Evolutionary conservation across 1,284 basidiomycete genomes (phyloP).

Genomic region (Microbotryum lychnidis-dioicae): DNA sequence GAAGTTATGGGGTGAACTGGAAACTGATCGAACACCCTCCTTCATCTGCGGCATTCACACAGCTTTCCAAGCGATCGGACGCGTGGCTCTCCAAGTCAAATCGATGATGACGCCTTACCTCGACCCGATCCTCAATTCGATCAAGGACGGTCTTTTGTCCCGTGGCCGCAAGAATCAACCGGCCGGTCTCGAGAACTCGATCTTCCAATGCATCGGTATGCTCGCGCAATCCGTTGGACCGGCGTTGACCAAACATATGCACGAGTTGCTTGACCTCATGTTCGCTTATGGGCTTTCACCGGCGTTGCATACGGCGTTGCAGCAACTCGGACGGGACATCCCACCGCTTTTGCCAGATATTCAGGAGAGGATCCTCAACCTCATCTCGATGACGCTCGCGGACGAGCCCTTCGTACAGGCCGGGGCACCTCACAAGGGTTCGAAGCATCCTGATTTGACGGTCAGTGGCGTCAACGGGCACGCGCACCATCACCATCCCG

Average conservation of each 20-base stretch:
- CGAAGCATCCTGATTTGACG: constrained; percentile 40
- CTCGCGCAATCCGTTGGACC: constrained; percentile 90
- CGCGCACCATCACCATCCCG: constrained; percentile 41
- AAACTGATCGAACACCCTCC: constrained; percentile 2
- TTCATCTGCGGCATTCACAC: constrained; percentile 13
- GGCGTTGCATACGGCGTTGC: constrained; percentile 74
- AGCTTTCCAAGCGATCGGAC: constrained; percentile 95
- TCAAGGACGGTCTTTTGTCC: constrained; percentile 78
- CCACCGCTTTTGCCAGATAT: constrained; percentile 85
- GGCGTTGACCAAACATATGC: constrained; percentile 87
- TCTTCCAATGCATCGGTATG: constrained; percentile 97
- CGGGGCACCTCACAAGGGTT: constrained; percentile 50
- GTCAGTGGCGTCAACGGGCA: constrained; percentile 40
- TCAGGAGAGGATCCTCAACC: constrained; percentile 82
- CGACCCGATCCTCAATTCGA: constrained; percentile 80
- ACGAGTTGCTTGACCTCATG: constrained; percentile 95
- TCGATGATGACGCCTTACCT: constrained; percentile 95
- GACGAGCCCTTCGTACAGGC: constrained; percentile 78
- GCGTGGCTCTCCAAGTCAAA: constrained; percentile 82
- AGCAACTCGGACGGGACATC: constrained; percentile 78
- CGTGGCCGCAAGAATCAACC: constrained; percentile 87
- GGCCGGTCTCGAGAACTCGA: constrained; percentile 68
- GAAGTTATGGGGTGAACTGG: neutral
- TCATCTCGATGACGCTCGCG: constrained; percentile 67
- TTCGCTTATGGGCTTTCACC: constrained; percentile 90